Percentiles rank a stretch among this genome's conserved stretches.
Evolutionary conservation across 2,329 filamentous ascomycete species (phyloP).

Genomic region (Ustilaginoidea virens): DNA sequence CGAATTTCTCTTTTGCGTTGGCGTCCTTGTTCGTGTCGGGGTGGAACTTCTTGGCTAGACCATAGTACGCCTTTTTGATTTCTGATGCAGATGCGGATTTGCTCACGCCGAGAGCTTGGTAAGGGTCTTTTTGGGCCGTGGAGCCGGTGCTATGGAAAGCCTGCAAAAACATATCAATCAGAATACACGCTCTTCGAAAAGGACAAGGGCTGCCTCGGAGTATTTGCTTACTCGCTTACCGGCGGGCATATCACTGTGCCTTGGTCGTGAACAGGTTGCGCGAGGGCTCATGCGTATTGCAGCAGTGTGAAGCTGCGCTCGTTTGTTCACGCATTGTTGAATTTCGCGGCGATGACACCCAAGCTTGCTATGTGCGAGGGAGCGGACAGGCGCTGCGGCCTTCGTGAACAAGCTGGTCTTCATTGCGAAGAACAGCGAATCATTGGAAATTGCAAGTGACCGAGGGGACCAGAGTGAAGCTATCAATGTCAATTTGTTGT

Average conservation of each 20-base stretch:
- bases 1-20: constrained; percentile 85
- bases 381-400: constrained; percentile 28
- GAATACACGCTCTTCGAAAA: not conserved
- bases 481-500: too few species aligned
- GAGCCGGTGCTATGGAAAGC: constrained; percentile 45
- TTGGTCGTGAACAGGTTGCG: constrained; percentile 9
- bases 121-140: constrained; percentile 58
- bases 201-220: not conserved
- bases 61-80: constrained; percentile 98
- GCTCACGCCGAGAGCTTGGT: constrained; percentile 68
- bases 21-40: constrained; percentile 96
- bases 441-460: too few species aligned
- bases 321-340: constrained; percentile 23
- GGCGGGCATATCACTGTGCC: constrained; percentile 7
- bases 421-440: constrained; percentile 21
- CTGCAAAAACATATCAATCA: constrained; percentile 17
- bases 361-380: constrained; percentile 27
- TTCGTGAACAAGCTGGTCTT: constrained; percentile 32
- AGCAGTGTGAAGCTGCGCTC: constrained; percentile 19
- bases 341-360: constrained; percentile 24
- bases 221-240: constrained; percentile 14
- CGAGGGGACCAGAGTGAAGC: too few species aligned
- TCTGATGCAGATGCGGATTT: constrained; percentile 70
- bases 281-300: constrained; percentile 9
- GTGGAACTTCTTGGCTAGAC: constrained; percentile 92